phyloP scores from a whole-genome alignment of 1,139 yeast species.

The Petasospora rhodanensis region DNA sequence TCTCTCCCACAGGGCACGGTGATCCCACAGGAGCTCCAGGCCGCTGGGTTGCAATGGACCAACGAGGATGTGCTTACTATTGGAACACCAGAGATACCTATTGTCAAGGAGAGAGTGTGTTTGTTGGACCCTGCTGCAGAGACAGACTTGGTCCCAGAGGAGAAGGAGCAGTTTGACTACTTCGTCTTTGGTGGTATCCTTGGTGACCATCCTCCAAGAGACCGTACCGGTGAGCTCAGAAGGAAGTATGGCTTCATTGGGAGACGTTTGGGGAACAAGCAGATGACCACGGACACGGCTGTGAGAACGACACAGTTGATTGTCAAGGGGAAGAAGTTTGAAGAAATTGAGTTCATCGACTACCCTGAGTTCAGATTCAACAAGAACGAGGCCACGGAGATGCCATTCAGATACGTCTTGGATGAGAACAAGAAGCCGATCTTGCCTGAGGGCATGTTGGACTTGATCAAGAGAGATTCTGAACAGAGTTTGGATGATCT shows the following conservation, averaged over 20 bases:
- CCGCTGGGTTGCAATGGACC: slow-evolving; percentile 78
- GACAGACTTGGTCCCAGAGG: slow-evolving; percentile 67
- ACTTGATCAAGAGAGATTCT: slow-evolving; percentile 78
- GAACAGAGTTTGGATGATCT: slow-evolving; percentile 64
- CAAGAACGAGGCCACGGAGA: slow-evolving; percentile 88
- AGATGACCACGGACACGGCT: slow-evolving; percentile 98
- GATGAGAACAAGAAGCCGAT: slow-evolving; percentile 66
- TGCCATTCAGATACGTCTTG: slow-evolving; percentile 91
- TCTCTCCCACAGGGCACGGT: slow-evolving; percentile 70
- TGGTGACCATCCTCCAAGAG: slow-evolving; percentile 96
- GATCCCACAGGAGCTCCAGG: slow-evolving; percentile 58
- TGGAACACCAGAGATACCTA: slow-evolving; percentile 28
- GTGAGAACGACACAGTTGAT: slow-evolving; percentile 84
- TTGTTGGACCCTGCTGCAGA: slow-evolving; percentile 85
- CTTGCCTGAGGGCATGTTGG: slow-evolving; percentile 87
- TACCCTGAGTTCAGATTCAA: slow-evolving; percentile 90
- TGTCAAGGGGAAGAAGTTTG: slow-evolving; percentile 53
- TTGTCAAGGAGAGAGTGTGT: slow-evolving; percentile 54
- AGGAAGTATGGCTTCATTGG: slow-evolving; percentile 77
- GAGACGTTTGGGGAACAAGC: slow-evolving; percentile 78
- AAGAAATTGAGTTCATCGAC: slow-evolving; percentile 77
- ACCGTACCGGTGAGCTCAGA: slow-evolving; percentile 86
- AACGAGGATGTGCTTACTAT: slow-evolving; percentile 60
- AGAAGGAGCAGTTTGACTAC: slow-evolving; percentile 63
- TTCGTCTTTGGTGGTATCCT: slow-evolving; percentile 95